Evolutionary conservation across 2,329 filamentous ascomycete genomes (phyloP).

Genomic region (Pseudogymnoascus sp.): DNA sequence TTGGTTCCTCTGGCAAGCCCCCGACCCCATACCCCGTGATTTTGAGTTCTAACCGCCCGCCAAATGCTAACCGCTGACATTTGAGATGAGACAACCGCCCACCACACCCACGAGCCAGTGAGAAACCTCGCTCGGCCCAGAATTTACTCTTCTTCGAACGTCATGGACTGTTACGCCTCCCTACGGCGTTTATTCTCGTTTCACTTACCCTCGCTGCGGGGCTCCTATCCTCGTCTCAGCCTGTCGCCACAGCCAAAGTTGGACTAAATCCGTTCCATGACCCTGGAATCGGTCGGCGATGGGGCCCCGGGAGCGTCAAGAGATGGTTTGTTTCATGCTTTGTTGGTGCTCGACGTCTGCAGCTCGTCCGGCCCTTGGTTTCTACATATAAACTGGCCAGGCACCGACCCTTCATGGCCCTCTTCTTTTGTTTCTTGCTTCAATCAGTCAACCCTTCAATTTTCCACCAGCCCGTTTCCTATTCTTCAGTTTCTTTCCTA

Average conservation of each 20-base stretch:
- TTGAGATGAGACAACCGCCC: conserved; percentile 11
- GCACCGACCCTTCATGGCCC: conserved; percentile 20
- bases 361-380: conserved; percentile 5
- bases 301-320: conserved; percentile 1
- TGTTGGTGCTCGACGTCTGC: background rate
- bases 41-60: conserved; percentile 9
- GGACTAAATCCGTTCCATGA: conserved; percentile 5
- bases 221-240: background rate
- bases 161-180: background rate
- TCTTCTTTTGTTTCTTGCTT: conserved; percentile 17
- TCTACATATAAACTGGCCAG: conserved; percentile 23
- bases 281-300: conserved; percentile 5
- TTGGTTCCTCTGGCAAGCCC: background rate
- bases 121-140: background rate
- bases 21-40: background rate
- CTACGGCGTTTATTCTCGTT: conserved; percentile 9
- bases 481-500: conserved; percentile 19
- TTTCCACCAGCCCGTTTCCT: conserved; percentile 21
- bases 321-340: conserved; percentile 6
- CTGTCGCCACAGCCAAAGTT: conserved; percentile 3
- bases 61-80: conserved; percentile 9
- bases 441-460: conserved; percentile 19
- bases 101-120: background rate
- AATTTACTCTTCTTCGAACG: background rate
- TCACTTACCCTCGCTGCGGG: background rate